A percentile compares a stretch with the other conserved stretches of the same genome.
Conservation (phyloP, 2,329 filamentous ascomycete species). For the Purpureocillium lavendulum region DNA sequence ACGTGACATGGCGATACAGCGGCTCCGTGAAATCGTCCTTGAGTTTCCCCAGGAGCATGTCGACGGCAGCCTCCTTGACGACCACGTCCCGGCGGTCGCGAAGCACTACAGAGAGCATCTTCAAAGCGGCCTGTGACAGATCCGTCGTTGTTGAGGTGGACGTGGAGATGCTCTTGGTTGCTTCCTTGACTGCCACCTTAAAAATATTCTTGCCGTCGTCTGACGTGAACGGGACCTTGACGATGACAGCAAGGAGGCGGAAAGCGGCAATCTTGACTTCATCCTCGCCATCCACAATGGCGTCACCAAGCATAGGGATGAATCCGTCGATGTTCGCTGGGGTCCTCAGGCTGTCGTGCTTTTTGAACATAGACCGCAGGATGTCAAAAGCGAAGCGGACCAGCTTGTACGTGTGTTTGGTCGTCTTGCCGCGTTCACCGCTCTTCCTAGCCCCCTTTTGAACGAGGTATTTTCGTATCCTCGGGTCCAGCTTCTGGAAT, state of each 20-base stretch:
- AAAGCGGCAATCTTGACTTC: slow-evolving; percentile 88
- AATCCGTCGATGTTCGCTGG: slow-evolving; percentile 76
- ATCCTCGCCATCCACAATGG: slow-evolving; percentile 75
- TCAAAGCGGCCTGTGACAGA: slow-evolving; percentile 77
- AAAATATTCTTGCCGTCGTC: slow-evolving; percentile 56
- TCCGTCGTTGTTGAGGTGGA: slow-evolving; percentile 75
- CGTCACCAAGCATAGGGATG: slow-evolving; percentile 80
- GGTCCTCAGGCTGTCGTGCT: slow-evolving; percentile 74
- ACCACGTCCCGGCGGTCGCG: slow-evolving; percentile 69
- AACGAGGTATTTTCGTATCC: slow-evolving; percentile 66
- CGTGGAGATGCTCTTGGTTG: slow-evolving; percentile 69
- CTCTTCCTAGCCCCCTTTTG: slow-evolving; percentile 72
- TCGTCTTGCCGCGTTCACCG: slow-evolving; percentile 61
- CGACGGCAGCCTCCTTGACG: slow-evolving; percentile 74
- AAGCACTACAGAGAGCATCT: slow-evolving; percentile 77
- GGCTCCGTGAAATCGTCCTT: slow-evolving; percentile 89
- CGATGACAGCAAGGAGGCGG: slow-evolving; percentile 74
- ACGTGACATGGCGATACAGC: slow-evolving; percentile 83
- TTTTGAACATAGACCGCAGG: slow-evolving; percentile 75
- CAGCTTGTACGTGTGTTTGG: slow-evolving; percentile 80
- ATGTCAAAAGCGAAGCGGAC: slow-evolving; percentile 82
- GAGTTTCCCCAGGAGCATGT: slow-evolving; percentile 72
- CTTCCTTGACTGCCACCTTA: slow-evolving; percentile 77
- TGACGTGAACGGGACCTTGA: slow-evolving; percentile 73
- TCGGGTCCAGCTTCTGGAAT: slow-evolving; percentile 50